Evolutionary conservation across 1,284 basidiomycete species (phyloP), one percentile per base, ranked within the genome.

Genomic region (Coriolopsis trogii): DNA sequence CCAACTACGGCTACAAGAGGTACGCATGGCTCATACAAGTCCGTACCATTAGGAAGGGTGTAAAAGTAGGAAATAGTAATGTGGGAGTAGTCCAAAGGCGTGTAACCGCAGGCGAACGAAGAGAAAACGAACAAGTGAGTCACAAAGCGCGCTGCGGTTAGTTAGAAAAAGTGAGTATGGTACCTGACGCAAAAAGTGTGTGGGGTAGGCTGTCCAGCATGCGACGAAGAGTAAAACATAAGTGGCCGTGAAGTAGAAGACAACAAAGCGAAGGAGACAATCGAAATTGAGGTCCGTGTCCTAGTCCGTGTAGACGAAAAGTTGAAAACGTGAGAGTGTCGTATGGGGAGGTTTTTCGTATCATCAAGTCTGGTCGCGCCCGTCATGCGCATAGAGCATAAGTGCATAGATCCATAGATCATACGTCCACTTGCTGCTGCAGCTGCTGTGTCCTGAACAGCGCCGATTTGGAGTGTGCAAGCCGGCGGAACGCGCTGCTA

Each of bases 381-480:
- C 41, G 26, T n/a, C 39, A 23, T 31, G 33, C 42, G 24, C 38
- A 42, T 42, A 34, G 26, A 30, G 28, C 43, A 34, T 47, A 46
- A 49, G 39, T 40, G 47, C 37, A 52, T 36, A 41, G 40, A 41
- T 51, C 49, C 44, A 37, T 21, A 37, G 41, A 53, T 62, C 56
- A 55, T 45, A 39, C 56, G 33, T 61, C 51, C 41, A 54, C 26
- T 37, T 45, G 50, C 41, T 62, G 61, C 40, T 62, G 60, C 52
- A 62, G 61, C 40, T 62, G 60, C 52, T 63, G 64, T 45, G 53
- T 59, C 30, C 74, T 72, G 61, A 79, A 71, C 51, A 78, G 67
- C 49, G 72, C 69, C 44, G 77, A 78, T 59, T 71, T 72, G 41
- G 77, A 79, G 53, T 75, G 75, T 41, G 78, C 71, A 16, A 72